phyloP scores from a whole-genome alignment of 805 yeast species.

The Spathaspora boniae region DNA sequence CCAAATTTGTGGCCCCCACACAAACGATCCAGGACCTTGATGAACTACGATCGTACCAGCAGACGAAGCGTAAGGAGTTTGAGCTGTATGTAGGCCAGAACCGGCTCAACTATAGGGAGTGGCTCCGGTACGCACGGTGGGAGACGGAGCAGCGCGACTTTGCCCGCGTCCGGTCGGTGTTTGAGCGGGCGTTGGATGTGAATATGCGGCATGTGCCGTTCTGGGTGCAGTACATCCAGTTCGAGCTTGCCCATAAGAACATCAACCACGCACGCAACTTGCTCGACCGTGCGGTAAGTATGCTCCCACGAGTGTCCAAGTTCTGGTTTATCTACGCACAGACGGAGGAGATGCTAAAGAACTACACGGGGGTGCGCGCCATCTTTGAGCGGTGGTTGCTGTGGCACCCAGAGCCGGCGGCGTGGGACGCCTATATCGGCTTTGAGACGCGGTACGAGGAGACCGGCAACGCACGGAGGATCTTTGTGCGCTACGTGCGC shows the following conservation, averaged over 20 bases:
- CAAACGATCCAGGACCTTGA: constrained; percentile 62
- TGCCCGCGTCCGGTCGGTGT: constrained; percentile 77
- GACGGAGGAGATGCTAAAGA: constrained; percentile 74
- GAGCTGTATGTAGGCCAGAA: constrained; percentile 87
- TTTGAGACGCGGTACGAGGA: constrained; percentile 70
- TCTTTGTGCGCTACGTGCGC: constrained; percentile 54
- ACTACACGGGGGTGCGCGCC: constrained; percentile 55
- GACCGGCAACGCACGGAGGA: constrained; percentile 48
- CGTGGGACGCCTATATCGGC: constrained; percentile 72
- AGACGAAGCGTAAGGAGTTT: constrained; percentile 73
- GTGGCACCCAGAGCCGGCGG: constrained; percentile 66
- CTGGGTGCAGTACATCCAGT: constrained; percentile 81
- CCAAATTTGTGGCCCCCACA: constrained; percentile 24
- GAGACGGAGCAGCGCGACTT: constrained; percentile 79
- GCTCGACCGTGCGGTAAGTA: constrained; percentile 69
- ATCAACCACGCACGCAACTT: constrained; percentile 87
- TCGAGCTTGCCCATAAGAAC: constrained; percentile 68
- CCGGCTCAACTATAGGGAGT: constrained; percentile 76
- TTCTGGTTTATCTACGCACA: constrained; percentile 83
- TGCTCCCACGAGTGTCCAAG: constrained; percentile 77
- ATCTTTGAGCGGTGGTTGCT: constrained; percentile 77
- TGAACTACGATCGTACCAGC: constrained; percentile 73
- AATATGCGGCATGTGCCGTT: constrained; percentile 73
- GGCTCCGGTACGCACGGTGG: constrained; percentile 90
- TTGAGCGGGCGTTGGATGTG: constrained; percentile 81